Percentiles rank a stretch among this genome's conserved stretches.
phyloP scores from a whole-genome alignment of 176 grass and related monocot species.

The Eragrostis nindensis region DNA sequence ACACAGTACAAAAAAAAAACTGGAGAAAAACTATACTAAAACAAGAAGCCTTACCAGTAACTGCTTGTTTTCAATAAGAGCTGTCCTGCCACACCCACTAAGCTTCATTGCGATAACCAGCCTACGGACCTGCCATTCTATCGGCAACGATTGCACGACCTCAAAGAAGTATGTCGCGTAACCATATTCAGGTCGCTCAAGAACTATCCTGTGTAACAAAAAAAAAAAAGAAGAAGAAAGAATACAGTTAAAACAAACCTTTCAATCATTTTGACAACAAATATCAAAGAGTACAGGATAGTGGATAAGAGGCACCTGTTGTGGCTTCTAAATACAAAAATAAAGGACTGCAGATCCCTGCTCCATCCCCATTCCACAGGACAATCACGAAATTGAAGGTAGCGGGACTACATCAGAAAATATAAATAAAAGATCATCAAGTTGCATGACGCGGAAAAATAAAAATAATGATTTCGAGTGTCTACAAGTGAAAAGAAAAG shows the following conservation, averaged over 20 bases:
- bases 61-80: conserved; percentile 83
- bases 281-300: neutral
- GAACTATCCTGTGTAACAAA: conserved; percentile 70
- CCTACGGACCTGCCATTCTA: conserved; percentile 83
- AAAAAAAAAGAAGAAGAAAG: conserved; percentile 27
- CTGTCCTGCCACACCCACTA: conserved; percentile 71
- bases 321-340: conserved; percentile 84
- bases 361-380: conserved; percentile 99
- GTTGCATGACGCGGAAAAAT: conserved; percentile 4
- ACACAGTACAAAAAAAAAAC: neutral
- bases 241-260: conserved; percentile 5
- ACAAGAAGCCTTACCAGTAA: conserved; percentile 60
- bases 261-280: conserved; percentile 10
- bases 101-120: conserved; percentile 88
- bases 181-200: conserved; percentile 95
- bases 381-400: conserved; percentile 74
- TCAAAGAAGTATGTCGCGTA: conserved; percentile 98
- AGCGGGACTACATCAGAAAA: conserved; percentile 62
- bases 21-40: neutral
- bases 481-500: neutral
- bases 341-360: conserved; percentile 90
- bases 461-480: conserved; percentile 20
- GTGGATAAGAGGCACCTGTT: conserved; percentile 62
- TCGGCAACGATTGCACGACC: conserved; percentile 62
- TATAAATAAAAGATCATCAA: conserved; percentile 38